Base-by-base conservation (phyloP, 805 yeast species). In the Teunomyces gatunensis region DNA sequence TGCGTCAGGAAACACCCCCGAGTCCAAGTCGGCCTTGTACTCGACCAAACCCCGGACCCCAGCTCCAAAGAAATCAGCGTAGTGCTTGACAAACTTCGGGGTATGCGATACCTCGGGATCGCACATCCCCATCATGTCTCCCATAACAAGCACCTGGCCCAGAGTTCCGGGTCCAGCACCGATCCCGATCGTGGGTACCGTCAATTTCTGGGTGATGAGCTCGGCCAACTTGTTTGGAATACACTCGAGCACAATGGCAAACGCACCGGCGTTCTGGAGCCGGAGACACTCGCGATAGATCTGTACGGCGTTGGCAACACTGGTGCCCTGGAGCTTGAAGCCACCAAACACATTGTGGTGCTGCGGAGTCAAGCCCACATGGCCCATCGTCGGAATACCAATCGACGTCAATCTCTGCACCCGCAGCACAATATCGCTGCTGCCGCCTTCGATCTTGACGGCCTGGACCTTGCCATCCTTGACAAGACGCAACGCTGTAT, bases 361-460 rank as follows among this genome's bases (percentile, higher is more conserved):
- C 63, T 94, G 98, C 2, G 99, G 99, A 3, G 96, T 89, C 28
- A 92, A 71, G 0, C 99, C 99, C 27, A 89, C 80, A 64, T 92
- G 99, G 1, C 95, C 97, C 68, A 89, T 77, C 2, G 90, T 90
- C 0, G 97, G 96, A 7, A 92, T 83, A 0, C 98, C 98, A 13
- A 84, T 72, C 4, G 75, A 61, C 1, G 83, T 74, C 15, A 92
- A 65, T 50, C 75, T 76, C 47, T 65, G 57, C 7, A 94, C 78
- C 0, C 85, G 79, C 1, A 77, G 69, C 3, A 63, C 51, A 2
- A 81, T 63, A 47, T 76, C 77, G 47, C 79, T 83, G 34, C 60
- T 67, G 0, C 94, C 91, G 5, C 96, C 96, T 68, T 94, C 99
- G 10, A 94, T 59, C 61, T 94, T 92, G 48, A 92, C 78, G 0